phyloP scores from a whole-genome alignment of 176 grass and related monocot genomes.

The Aegilops umbellulata region DNA sequence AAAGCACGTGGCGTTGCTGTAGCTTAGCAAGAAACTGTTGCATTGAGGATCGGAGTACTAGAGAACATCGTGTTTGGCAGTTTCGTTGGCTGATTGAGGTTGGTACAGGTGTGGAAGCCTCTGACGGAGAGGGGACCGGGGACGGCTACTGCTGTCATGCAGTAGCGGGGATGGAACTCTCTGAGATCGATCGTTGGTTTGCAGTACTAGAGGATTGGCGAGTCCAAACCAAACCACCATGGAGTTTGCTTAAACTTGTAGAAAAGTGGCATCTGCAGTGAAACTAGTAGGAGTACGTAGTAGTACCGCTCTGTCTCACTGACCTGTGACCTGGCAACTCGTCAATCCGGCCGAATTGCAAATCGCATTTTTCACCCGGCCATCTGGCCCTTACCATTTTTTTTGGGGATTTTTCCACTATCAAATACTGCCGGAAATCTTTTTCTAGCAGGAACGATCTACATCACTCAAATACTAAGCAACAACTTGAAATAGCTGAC shows the following conservation, averaged over 20 bases:
- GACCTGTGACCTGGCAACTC: background rate
- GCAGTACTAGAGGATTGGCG: background rate
- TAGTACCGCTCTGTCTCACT: background rate
- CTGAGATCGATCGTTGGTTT: background rate
- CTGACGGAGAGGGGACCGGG: background rate
- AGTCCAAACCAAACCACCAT: conserved; percentile 35
- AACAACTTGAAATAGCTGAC: no score
- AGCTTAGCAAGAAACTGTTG: background rate
- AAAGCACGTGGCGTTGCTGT: background rate
- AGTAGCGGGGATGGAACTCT: background rate
- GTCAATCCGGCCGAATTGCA: no score
- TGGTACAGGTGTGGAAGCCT: background rate
- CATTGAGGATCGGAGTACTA: background rate
- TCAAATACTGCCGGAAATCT: background rate
- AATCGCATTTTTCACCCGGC: background rate
- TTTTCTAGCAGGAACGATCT: no score
- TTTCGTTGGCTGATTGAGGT: background rate
- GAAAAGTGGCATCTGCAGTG: conserved; percentile 1
- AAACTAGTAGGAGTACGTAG: background rate
- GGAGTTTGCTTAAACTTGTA: conserved; percentile 36
- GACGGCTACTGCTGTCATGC: no score
- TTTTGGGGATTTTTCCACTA: background rate
- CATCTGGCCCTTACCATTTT: background rate
- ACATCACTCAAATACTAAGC: no score
- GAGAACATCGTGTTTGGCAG: background rate